Base-by-base conservation (phyloP, 805 yeast species). In the Metschnikowia henanensis region DNA sequence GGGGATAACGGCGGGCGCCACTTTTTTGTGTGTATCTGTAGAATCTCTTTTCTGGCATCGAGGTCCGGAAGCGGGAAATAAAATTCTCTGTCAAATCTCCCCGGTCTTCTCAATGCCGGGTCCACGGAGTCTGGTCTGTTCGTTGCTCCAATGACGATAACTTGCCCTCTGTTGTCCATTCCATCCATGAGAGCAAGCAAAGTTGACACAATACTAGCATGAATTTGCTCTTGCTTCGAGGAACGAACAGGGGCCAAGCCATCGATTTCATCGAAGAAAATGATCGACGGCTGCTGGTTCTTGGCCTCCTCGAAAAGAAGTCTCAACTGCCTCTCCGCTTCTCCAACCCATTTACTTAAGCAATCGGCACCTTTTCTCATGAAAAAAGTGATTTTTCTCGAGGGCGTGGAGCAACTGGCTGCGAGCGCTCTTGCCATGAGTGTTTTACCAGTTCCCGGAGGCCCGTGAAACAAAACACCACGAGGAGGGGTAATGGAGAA, bases 321-420 rank as follows among this genome's bases (percentile, higher is more conserved):
- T 47, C 99, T 72, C 49, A 94, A 71, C 62, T 94, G 98, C 52
- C 99, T 76, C 66, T 94, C 99, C 5, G 98, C 98, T 65, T 94
- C 99, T 57, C 99, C 99, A 3, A 94, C 98, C 99, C 99, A 94
- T 68, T 94, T 94, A 35, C 96, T 87, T 55, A 94, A 70, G 60
- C 95, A 87, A 63, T 94, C 99, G 0, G 99, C 98, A 51, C 99
- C 99, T 62, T 94, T 94, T 50, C 99, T 73, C 99, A 94, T 94
- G 66, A 90, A 94, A 59, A 94, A 94, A 0, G 99, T 90, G 45
- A 94, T 90, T 53, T 94, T 92, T 48, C 84, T 74, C 12, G 83
- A 83, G 15, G 87, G 83, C 0, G 95, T 80, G 0, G 96, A 87
- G 56, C 96, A 90, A 52, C 95, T 87, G 0, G 98, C 94, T 1